These are phyloP conservation scores for Daldinia concentrica DNA, from an alignment of 495 filamentous ascomycete species.

Conservation along the genomic window DNA sequence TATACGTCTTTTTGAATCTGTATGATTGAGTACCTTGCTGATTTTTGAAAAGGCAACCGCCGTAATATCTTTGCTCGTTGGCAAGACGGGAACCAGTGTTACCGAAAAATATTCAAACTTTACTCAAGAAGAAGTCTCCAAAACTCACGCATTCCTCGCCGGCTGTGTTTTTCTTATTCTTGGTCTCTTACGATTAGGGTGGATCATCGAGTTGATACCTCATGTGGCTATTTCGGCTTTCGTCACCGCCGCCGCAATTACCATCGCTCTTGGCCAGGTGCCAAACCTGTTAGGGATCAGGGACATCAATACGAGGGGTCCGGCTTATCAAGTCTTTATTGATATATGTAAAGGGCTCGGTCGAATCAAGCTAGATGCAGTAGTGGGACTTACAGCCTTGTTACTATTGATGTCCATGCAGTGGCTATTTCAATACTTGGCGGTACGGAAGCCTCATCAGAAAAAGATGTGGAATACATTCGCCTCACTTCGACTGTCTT, in stretches of 20 bases:
- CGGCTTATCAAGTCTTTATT: conserved; percentile 9
- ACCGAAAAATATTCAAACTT: neutral
- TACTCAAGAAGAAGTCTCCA: conserved; percentile 1
- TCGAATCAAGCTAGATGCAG: conserved; percentile 2
- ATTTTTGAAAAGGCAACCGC: conserved; percentile 3
- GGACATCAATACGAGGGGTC: neutral
- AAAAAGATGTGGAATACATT: conserved; percentile 4
- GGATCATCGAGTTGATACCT: conserved; percentile 12
- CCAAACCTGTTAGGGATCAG: conserved; percentile 1
- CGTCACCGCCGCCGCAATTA: conserved; percentile 13
- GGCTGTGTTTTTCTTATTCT: conserved; percentile 15
- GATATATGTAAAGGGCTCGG: conserved; percentile 12
- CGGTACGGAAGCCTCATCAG: neutral
- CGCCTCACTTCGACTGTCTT: neutral
- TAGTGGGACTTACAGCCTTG: conserved; percentile 9
- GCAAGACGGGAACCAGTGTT: neutral
- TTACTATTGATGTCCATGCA: conserved; percentile 1
- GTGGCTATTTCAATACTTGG: neutral
- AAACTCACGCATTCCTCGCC: conserved; percentile 5
- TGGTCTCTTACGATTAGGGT: conserved; percentile 1
- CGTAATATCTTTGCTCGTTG: conserved; percentile 15
- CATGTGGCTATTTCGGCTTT: conserved; percentile 12
- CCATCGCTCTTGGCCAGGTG: conserved; percentile 9
- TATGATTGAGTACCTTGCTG: neutral
- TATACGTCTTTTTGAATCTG: neutral